Evolutionary conservation across 2,329 filamentous ascomycete genomes (phyloP).

Genomic region (Cercospora brassicicola): DNA sequence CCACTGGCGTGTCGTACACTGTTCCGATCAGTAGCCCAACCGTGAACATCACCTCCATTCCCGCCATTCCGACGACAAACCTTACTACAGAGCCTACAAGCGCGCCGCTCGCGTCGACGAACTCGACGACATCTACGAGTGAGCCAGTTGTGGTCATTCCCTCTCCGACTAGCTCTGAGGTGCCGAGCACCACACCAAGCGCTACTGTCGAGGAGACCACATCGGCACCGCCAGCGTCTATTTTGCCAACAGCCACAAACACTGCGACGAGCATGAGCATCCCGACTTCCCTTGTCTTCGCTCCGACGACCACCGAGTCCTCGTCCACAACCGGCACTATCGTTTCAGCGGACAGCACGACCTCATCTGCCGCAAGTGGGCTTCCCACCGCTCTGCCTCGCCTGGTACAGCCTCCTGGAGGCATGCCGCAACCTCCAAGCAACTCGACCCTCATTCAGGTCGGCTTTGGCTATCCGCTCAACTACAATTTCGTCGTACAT

Average conservation of each 20-base stretch:
- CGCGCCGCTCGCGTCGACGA: background rate
- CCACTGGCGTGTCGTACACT: slow-evolving; percentile 22
- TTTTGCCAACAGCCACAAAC: slow-evolving; percentile 51
- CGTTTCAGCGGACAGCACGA: slow-evolving; percentile 44
- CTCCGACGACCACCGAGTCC: slow-evolving; percentile 45
- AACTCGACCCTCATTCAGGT: slow-evolving; percentile 76
- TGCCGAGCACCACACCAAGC: slow-evolving; percentile 14
- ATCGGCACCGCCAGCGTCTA: slow-evolving; percentile 40
- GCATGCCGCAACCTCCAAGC: slow-evolving; percentile 55
- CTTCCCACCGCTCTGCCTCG: slow-evolving; percentile 69
- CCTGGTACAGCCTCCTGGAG: slow-evolving; percentile 70
- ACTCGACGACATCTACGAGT: slow-evolving; percentile 4
- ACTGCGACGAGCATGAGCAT: slow-evolving; percentile 51
- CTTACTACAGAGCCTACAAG: background rate
- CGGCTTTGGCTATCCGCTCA: slow-evolving; percentile 76
- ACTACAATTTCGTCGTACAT: slow-evolving; percentile 78
- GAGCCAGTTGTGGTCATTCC: slow-evolving; percentile 1
- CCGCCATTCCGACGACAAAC: slow-evolving; percentile 1
- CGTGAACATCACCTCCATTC: background rate
- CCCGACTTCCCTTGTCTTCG: slow-evolving; percentile 63
- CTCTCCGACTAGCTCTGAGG: slow-evolving; percentile 15
- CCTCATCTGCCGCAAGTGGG: slow-evolving; percentile 49
- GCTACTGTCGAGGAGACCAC: slow-evolving; percentile 16
- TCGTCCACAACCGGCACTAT: slow-evolving; percentile 17
- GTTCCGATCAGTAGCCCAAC: slow-evolving; percentile 10